Percentiles rank a stretch among this genome's conserved stretches.
Evolutionary conservation across 2,329 filamentous ascomycete species (phyloP).

Genomic region (Samsoniella hepiali): DNA sequence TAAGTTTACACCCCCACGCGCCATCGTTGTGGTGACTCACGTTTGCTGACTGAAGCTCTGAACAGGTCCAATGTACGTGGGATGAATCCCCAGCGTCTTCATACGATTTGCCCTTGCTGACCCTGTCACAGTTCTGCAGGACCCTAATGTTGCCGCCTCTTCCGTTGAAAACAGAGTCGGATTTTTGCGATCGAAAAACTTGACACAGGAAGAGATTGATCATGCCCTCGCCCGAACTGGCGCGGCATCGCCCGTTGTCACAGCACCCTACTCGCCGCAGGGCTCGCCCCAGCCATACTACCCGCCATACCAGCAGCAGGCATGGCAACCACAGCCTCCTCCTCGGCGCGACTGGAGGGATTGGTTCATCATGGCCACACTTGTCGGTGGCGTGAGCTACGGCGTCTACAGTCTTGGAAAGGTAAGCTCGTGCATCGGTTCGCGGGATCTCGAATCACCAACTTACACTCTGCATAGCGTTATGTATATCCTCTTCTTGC

Average conservation of each 20-base stretch:
- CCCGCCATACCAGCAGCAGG: slow-evolving; percentile 49
- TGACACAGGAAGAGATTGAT: slow-evolving; percentile 94
- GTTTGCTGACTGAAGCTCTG: slow-evolving; percentile 17
- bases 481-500: slow-evolving; percentile 90
- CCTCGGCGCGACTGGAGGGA: slow-evolving; percentile 93
- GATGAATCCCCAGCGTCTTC: slow-evolving; percentile 6
- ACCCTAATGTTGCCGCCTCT: slow-evolving; percentile 84
- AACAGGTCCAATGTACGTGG: slow-evolving; percentile 43
- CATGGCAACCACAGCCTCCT: slow-evolving; percentile 58
- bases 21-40: neutral
- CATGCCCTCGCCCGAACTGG: slow-evolving; percentile 73
- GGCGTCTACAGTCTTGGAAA: slow-evolving; percentile 85
- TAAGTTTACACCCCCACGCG: slow-evolving; percentile 36
- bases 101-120: slow-evolving; percentile 21
- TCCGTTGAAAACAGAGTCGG: slow-evolving; percentile 90
- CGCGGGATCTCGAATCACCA: neutral
- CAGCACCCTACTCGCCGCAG: slow-evolving; percentile 43
- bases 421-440: slow-evolving; percentile 44
- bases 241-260: slow-evolving; percentile 48
- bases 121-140: slow-evolving; percentile 70
- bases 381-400: slow-evolving; percentile 85
- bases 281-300: slow-evolving; percentile 44
- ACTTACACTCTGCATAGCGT: slow-evolving; percentile 52
- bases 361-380: slow-evolving; percentile 99
- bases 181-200: slow-evolving; percentile 93